Base-by-base conservation (phyloP, 1,284 basidiomycete genomes). In the Sporisorium graminicola region DNA sequence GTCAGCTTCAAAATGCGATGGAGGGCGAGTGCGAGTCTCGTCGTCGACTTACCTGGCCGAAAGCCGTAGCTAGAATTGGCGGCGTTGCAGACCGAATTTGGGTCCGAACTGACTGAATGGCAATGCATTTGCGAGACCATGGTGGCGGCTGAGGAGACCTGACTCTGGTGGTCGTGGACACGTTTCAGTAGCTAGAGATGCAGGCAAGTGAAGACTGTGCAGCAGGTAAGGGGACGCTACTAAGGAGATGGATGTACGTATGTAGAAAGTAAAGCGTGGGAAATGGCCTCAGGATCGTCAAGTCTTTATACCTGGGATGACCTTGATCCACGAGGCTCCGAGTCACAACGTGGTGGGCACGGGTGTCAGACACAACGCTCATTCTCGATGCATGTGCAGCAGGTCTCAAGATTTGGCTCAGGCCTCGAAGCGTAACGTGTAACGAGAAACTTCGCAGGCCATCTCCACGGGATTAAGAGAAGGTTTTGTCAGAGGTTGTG, bases 1-100 rank as follows among this genome's bases (percentile, higher is more conserved):
- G 42, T 55, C n/a, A 55, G 54, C 29, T 9, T n/a, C 26, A 5
- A 14, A n/a, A 7, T n/a, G 18, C 13, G 18, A 16, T 16, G 10
- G n/a, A 18, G n/a, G 31, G 16, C 24, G 33, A n/a, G 10, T 6
- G 20, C 5, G 26, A 27, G 12, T 33, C 6, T 12, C 31, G 31
- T 6, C 31, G 31, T 6, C 31, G 26, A 62, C 59, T 13, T 44
- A 65, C 56, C 59, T 44, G 67, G 69, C 37, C 49, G 54, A 58
- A 72, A 76, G 6, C 74, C 74, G 43, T 76, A 76, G 13, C 35
- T 52, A 0, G 74, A 72, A 58, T 76, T 56, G 16, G 43, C 33
- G 47, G 60, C 54, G 14, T 44, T 76, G 69, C 74, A 76, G 14
- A 56, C 20, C 8, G 68, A 47, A 20, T 24, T 58, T 13, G 74